Evolutionary conservation across 2,329 filamentous ascomycete genomes (phyloP), one percentile per base, ranked within the genome.

Genomic region (Ophiocordyceps sinensis): DNA sequence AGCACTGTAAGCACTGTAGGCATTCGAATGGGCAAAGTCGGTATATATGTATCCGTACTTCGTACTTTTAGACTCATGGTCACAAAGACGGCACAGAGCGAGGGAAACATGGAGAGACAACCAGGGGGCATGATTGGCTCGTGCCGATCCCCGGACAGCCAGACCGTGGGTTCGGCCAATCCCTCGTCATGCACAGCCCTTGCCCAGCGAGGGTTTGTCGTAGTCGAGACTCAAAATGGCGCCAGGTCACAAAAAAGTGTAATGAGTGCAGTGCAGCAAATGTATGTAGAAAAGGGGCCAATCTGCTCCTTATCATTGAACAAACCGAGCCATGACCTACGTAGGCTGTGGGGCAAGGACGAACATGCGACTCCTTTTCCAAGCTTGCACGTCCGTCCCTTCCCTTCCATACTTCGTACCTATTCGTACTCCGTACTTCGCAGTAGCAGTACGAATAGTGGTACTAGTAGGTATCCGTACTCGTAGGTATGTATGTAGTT

Each of bases 151-250:
- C 38, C 12, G 11, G n/a, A 15, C 30, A 34, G 38, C 19, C 28
- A 4, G 29, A 5, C 29, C 29, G 14, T 28, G 38, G 38, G n/a
- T 35, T 40, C 36, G 32, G 12, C 31, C 31, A 40, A 19, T 35
- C 23, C 39, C 21, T 40, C 30, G 26, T 40, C 30, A 32, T 40
- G 31, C 39, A 40, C 39, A 28, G 36, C 31, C 31, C 28, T 29
- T 35, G 32, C n/a, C 30, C 30, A 32, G 38, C 38, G 19, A 26
- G 17, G 38, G 10, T 15, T n/a, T n/a, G n/a, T n/a, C n/a, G n/a
- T n/a, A n/a, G 31, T n/a, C 9, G 14, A 8, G 30, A 28, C 31
- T 40, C 31, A n/a, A 28, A 28, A 40, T 34, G 21, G 39, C 39
- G 39, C 5, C 21, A 13, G 17, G 31, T 14, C 30, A 34, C 31